Evolutionary conservation across 2,329 filamentous ascomycete genomes (phyloP), one percentile per base, ranked within the genome.

Genomic region (Trichoderma sp.): DNA sequence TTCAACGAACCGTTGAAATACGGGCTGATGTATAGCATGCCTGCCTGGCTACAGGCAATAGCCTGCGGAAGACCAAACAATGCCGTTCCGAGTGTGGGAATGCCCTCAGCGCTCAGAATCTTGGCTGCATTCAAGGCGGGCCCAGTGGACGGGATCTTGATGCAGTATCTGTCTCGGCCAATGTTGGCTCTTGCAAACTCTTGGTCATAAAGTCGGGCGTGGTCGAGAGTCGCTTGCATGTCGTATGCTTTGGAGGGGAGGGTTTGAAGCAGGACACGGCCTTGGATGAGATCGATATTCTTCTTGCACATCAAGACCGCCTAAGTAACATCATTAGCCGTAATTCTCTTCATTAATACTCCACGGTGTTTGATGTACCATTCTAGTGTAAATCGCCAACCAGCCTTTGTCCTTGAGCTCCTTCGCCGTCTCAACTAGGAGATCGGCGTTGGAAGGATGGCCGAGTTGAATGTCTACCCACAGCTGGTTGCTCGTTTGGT

Each of bases 111-210:
- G 4, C 79, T 79, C 36, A 87, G 79, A 15, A 81, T 78, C 62
- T 80, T 82, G 32, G 82, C 83, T 0, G 84, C 84, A 67, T 82
- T 84, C 30, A 87, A 75, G 11, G 83, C 85, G 0, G 65, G 65
- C 0, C 85, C 85, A 0, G 85, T 86, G 30, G 81, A 81, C 11
- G 85, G 85, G 28, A 87, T 86, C 76, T 87, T 87, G 80, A 87
- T 86, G 74, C 82, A 84, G 75, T 83, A 86, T 12, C 83, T 80
- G 71, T 85, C 83, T 20, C 83, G 80, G 4, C 80, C 73, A 58
- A 87, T 83, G 2, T 84, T 84, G 3, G 79, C 82, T 5, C 78
- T 80, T 6, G 80, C 80, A 68, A 87, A 85, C 74, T 87, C 85
- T 4, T 75, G 73, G 57, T 83, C 85, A 74, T 86, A 87, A 0